Evolutionary conservation across 352 stramenopile genomes (phyloP), one percentile per base, ranked within the genome.

Genomic region (Globisporangium viniferum): DNA sequence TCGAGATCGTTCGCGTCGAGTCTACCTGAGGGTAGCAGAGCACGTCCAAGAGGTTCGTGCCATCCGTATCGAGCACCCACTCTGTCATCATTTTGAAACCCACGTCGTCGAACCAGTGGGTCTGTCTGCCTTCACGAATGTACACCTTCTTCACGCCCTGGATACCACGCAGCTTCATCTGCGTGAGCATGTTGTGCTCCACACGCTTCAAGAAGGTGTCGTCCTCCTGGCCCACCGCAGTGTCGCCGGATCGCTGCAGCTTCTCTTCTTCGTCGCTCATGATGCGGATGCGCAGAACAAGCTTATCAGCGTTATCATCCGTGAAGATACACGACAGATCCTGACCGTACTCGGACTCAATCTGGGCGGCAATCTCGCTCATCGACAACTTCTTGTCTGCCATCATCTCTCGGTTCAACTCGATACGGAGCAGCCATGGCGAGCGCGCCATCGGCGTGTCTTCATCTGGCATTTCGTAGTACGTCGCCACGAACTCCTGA

Each of bases 11-110:
- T 51, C 96, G 88, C 10, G 92, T 97, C 2, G 91, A 84, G 75
- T 99, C 98, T 10, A 99, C 96, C 72, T 98, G 95, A 31, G 98
- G 94, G 74, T 98, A 95, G 59, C 92, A 97, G 68, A 99, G 90
- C 12, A 99, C 96, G 74, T 98, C 97, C 71, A 99, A 90, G 49
- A 99, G 84, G 75, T 99, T 99, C 53, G 97, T 98, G 44, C 98
- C 98, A 82, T 99, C 97, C 44, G 98, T 99, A 82, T 99, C 97
- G 12, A 99, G 84, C 65, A 99, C 95, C 93, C 95, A 99, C 80
- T 99, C 97, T 59, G 97, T 97, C 78, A 92, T 90, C 80, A 90
- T 92, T 64, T 91, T 94, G 75, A 99, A 99, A 29, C 97, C 97
- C 66, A 92, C 93, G 24, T 98, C 89, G 69, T 98, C 88, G 67